Base-by-base conservation (phyloP, 306 rosid species). In the Prosopis cineraria region DNA sequence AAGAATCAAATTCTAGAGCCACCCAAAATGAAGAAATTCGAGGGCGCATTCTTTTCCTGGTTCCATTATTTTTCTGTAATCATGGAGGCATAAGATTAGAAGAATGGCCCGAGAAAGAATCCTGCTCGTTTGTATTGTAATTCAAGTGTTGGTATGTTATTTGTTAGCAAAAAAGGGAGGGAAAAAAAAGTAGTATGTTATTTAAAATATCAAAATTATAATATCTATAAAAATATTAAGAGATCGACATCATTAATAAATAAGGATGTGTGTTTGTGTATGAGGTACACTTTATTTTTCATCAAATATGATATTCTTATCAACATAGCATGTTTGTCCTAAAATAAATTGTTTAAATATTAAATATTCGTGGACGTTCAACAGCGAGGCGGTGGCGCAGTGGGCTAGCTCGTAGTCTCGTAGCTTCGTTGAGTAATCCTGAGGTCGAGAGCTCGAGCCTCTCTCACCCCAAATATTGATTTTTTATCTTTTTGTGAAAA, bases 381-480 rank as follows among this genome's bases (percentile, higher is more conserved):
- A n/a, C 1, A 17, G 0, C 69, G 89, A 89, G 93, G 91, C 82
- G 88, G 87, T 90, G 90, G 91, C 86, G 91, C 90, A 87, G 91
- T 90, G 84, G 91, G 91, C 87, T 84, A 84, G 94, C 90, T 89
- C 87, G 90, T 84, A 83, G 91, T 87, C 89, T 85, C 91, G 85
- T 87, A 89, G 87, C 88, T 69, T 4, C 10, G 1, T 11, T 53
- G 89, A 85, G 93, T 74, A 0, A 87, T 87, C 90, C 88, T 87
- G 88, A 89, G 93, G 88, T 87, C 88, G 87, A 85, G 91, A 87
- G 93, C 87, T 89, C 86, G 89, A 87, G 85, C 88, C 86, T 87
- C 90, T 89, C 87, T 86, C 86, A 78, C 86, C 86, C 84, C 82
- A 82, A 2, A 6, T 34, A 34, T 34, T 34, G n/a, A n/a, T n/a